phyloP scores from a whole-genome alignment of 129 eudicot genomes.

The Logfia minima region DNA sequence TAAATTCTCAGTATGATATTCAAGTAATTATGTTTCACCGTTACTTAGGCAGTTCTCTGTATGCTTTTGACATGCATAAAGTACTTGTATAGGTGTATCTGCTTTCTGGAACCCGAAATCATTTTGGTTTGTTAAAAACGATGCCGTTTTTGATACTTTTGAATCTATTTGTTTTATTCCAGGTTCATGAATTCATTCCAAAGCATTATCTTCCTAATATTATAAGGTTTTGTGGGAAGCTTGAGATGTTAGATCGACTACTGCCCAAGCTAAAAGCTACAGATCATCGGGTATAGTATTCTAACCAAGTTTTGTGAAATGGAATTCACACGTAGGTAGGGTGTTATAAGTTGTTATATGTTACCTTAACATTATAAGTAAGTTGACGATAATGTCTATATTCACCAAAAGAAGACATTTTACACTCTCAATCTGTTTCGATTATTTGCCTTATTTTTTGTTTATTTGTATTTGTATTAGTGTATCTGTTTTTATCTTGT shows the following conservation, averaged over 20 bases:
- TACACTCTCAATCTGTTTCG: background rate
- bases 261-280: conserved; percentile 96
- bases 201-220: conserved; percentile 88
- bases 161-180: conserved; percentile 19
- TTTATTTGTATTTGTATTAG: background rate
- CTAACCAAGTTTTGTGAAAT: conserved; percentile 2
- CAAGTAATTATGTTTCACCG: conserved; percentile 5
- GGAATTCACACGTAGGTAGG: conserved; percentile 1
- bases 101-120: background rate
- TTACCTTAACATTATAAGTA: background rate
- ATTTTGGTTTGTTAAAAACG: background rate
- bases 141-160: conserved; percentile 11
- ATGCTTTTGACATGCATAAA: background rate
- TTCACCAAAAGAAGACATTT: background rate
- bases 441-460: background rate
- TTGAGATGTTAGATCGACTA: conserved; percentile 96
- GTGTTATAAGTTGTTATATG: conserved; percentile 21
- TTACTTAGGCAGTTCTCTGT: background rate
- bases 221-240: conserved; percentile 95
- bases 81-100: background rate
- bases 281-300: conserved; percentile 82
- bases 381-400: background rate
- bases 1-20: background rate
- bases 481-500: background rate
- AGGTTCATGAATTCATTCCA: conserved; percentile 88